Percentiles rank a stretch among this genome's conserved stretches.
phyloP scores from a whole-genome alignment of 805 yeast species.

The Candida anglica region DNA sequence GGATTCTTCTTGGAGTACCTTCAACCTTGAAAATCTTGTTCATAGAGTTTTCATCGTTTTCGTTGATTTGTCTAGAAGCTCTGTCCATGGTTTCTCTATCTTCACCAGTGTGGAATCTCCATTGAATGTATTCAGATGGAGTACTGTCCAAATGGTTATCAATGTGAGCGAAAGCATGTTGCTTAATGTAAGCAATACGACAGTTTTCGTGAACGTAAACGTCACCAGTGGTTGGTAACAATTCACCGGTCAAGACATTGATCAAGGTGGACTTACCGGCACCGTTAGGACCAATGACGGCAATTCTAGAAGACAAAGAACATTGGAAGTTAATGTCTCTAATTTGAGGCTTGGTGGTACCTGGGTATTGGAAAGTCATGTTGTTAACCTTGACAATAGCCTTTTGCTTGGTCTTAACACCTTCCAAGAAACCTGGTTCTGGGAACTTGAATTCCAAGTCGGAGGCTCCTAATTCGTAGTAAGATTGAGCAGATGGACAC shows the following conservation, averaged over 20 bases:
- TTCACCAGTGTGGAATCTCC: constrained; percentile 99
- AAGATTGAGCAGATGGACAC: constrained; percentile 98
- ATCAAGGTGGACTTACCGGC: constrained; percentile 99
- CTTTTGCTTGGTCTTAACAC: constrained; percentile 99
- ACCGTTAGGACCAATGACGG: constrained; percentile 99
- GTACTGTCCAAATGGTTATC: constrained; percentile 99
- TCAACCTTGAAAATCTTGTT: constrained; percentile 99
- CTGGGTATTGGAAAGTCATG: constrained; percentile 99
- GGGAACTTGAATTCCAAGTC: constrained; percentile 97
- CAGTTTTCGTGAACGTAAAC: constrained; percentile 99
- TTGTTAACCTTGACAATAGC: constrained; percentile 97
- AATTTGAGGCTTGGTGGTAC: constrained; percentile 95
- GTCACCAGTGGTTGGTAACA: constrained; percentile 96
- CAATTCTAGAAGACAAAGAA: constrained; percentile 99
- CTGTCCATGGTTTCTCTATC: constrained; percentile 99
- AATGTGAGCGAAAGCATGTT: constrained; percentile 99
- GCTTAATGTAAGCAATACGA: constrained; percentile 99
- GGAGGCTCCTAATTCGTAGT: constrained; percentile 98
- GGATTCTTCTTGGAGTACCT: constrained; percentile 97
- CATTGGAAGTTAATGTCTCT: constrained; percentile 93
- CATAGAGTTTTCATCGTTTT: constrained; percentile 96
- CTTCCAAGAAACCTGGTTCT: constrained; percentile 99
- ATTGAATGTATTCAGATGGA: constrained; percentile 99
- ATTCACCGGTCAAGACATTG: constrained; percentile 99
- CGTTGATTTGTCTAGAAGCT: constrained; percentile 98